A percentile compares a stretch with the other conserved stretches of the same genome.
Evolutionary conservation across 805 yeast genomes (phyloP).

Genomic region (Naumovozyma baii): DNA sequence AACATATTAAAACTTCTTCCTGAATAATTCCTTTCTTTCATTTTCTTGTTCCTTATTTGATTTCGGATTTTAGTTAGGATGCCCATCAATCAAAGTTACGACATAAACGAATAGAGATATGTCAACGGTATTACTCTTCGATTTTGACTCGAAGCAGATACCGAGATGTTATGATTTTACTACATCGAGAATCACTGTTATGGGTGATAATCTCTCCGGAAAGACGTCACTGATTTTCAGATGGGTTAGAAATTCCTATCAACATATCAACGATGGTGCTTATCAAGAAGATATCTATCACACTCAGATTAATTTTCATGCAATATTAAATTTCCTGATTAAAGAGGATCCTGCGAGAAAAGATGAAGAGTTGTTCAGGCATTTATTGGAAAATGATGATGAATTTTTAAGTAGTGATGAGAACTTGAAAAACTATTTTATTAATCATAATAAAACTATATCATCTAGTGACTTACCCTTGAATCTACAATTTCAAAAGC

Average conservation of each 20-base stretch:
- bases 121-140: slow-evolving; percentile 7
- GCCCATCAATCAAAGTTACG: neutral
- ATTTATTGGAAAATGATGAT: neutral
- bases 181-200: slow-evolving; percentile 17
- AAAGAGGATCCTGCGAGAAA: neutral
- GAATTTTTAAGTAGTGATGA: neutral
- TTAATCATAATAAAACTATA: too few relatives aligned
- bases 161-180: slow-evolving; percentile 16
- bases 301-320: slow-evolving; percentile 3
- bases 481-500: neutral
- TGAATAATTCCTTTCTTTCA: too few relatives aligned
- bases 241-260: slow-evolving; percentile 13
- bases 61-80: too few relatives aligned
- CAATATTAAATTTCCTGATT: neutral
- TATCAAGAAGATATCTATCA: slow-evolving; percentile 15
- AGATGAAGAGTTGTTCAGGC: neutral
- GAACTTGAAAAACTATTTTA: neutral
- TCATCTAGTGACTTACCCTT: neutral
- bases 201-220: slow-evolving; percentile 20
- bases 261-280: slow-evolving; percentile 1
- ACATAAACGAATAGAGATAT: neutral
- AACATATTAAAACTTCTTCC: too few relatives aligned
- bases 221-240: slow-evolving; percentile 20
- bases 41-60: too few relatives aligned
- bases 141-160: slow-evolving; percentile 2